These are phyloP conservation scores for Pichia sporocuriosa DNA, from an alignment of 805 yeast genomes.

Conservation along the genomic window DNA sequence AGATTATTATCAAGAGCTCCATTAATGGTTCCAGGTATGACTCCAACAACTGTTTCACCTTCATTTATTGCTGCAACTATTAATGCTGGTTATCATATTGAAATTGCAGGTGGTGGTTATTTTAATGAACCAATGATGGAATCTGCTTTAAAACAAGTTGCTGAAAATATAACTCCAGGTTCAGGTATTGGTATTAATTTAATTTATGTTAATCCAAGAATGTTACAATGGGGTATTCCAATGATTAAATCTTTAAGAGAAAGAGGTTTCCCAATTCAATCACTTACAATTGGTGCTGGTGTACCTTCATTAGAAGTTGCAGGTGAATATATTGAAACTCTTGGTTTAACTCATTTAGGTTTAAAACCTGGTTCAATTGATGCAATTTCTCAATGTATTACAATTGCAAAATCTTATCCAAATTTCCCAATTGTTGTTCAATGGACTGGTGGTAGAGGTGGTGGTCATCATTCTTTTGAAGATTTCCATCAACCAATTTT, in stretches of 20 bases:
- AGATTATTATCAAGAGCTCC: conserved; percentile 92
- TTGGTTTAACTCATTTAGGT: conserved; percentile 90
- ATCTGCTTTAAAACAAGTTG: conserved; percentile 68
- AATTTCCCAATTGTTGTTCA: conserved; percentile 93
- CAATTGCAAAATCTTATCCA: conserved; percentile 94
- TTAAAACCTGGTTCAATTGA: conserved; percentile 98
- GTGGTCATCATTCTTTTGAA: conserved; percentile 99
- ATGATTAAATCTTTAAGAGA: conserved; percentile 82
- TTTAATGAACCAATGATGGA: conserved; percentile 68
- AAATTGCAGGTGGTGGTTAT: conserved; percentile 99
- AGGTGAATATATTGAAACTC: conserved; percentile 85
- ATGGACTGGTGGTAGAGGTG: conserved; percentile 99
- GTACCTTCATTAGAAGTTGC: conserved; percentile 98
- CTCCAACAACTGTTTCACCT: conserved; percentile 94
- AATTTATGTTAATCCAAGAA: conserved; percentile 93
- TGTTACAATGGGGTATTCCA: conserved; percentile 99
- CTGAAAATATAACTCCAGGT: conserved; percentile 68
- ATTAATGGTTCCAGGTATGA: conserved; percentile 98
- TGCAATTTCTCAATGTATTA: conserved; percentile 76
- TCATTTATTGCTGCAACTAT: conserved; percentile 90
- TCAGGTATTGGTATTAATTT: conserved; percentile 86
- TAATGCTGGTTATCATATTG: conserved; percentile 95
- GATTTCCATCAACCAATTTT: conserved; percentile 97
- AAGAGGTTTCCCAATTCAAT: conserved; percentile 92
- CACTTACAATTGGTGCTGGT: conserved; percentile 98